Evolutionary conservation across 441 rosid species (phyloP), one percentile per base, ranked within the genome.

Genomic region (Populus tomentosa): DNA sequence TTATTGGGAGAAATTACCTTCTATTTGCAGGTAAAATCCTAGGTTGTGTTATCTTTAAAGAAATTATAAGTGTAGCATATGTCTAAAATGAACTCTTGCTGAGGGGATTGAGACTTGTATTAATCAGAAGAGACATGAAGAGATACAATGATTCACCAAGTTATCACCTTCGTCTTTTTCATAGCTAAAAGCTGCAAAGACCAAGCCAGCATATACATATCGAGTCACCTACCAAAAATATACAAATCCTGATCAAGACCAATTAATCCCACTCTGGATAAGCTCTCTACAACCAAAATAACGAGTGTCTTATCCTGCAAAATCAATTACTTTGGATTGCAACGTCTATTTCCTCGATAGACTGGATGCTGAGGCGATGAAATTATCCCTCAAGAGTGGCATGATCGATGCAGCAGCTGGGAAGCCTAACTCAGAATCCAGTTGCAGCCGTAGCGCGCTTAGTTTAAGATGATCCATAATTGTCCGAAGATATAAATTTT

Each of bases 391-490:
- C 46, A 73, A 67, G 36, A 68, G 23, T 30, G 9, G 10, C 13
- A 68, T 1, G 46, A 68, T 7, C 46, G 7, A 18, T 9, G 4
- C 24, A 8, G n/a, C n/a, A n/a, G 4, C 35, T 5, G 46, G 26
- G 11, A n/a, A 20, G 10, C 6, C 59, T 6, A 73, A 63, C 23
- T 2, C 28, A 33, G 68, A 23, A 23, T 33, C 68, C 59, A 10
- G 32, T 23, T 21, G 21, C 16, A 21, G 76, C n/a, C 28, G 38
- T 24, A 7, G 6, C 36, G 21, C 46, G 26, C 40, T 16, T 38
- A 70, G 20, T 70, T 77, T 38, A 77, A 70, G 64, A 10, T 70
- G 62, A 61, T 40, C 30, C 42, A 18, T 42, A 26, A 62, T 20
- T 7, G 40, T 9, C 42, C 62, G 10, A 14, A 10, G 28, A 69